Evolutionary conservation across 2,329 filamentous ascomycete genomes (phyloP), one percentile per base, ranked within the genome.

Genomic region (Colletotrichum incanum): DNA sequence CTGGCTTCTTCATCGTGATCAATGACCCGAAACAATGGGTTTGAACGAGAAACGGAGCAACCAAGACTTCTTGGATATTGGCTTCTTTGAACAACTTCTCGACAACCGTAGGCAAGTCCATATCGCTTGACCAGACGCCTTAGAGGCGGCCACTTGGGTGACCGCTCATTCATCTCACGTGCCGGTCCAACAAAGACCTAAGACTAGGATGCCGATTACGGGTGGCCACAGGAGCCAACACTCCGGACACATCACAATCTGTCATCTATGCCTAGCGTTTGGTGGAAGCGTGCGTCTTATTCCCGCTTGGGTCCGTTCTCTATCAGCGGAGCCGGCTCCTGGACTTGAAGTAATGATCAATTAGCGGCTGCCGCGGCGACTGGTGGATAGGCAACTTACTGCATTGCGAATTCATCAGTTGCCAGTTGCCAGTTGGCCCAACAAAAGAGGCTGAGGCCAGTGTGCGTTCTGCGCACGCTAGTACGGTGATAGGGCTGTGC

Each of bases 321-420:
- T 49, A n/a, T 60, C 65, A 60, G 65, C 69, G 65, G 59, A 69
- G 52, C 55, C 68, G 11, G 34, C 41, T n/a, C 5, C 55, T 31
- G 45, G 11, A 11, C 28, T 14, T 2, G 45, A 41, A 55, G 65
- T 65, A 45, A 55, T 47, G 52, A 64, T 64, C 45, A 69, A 45
- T 59, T 61, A 52, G 59, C 52, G 65, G 69, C 52, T 69, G 20
- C 31, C 14, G 52, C 54, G 65, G 59, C 37, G 60, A 50, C 45
- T 20, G 23, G 45, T 39, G 31, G 31, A 39, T 52, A 18, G 14
- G 31, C 23, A 28, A n/a, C 34, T 52, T 62, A 62, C 16, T 31
- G 31, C 8, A 49, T n/a, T 50, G 31, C 59, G 47, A n/a, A 12
- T 14, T 41, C 54, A 39, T n/a, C 41, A 47, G 41, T 34, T 47